Percentiles rank a stretch among this genome's conserved stretches.
Evolutionary conservation across 148 eudicot genomes (phyloP).

Genomic region (Polygonum maritimum): DNA sequence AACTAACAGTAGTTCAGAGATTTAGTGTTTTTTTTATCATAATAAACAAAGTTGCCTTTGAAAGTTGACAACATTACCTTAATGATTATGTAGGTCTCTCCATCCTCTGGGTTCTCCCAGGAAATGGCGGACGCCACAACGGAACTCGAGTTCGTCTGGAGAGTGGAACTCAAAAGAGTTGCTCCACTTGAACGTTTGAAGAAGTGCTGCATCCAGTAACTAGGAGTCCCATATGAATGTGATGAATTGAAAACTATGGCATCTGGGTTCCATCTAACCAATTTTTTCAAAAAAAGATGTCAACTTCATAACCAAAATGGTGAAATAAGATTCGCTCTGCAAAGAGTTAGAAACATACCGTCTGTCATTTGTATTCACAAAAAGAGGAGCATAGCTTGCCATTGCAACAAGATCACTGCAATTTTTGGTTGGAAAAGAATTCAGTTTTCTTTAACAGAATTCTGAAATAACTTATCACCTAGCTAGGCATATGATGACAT

Average conservation of each 20-base stretch:
- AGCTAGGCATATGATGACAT: background rate
- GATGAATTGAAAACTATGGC: conserved; percentile 64
- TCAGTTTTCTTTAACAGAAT: background rate
- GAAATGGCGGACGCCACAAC: conserved; percentile 50
- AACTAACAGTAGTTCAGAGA: background rate
- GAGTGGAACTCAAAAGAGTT: conserved; percentile 32
- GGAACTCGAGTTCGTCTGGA: conserved; percentile 26
- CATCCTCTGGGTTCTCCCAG: conserved; percentile 26
- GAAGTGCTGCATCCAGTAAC: conserved; percentile 79
- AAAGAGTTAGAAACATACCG: conserved; percentile 16
- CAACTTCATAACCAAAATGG: background rate
- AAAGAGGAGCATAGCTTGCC: conserved; percentile 89
- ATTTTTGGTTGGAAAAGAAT: background rate
- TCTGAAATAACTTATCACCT: no score
- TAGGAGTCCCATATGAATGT: conserved; percentile 53
- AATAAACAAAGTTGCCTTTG: background rate
- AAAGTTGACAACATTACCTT: conserved; percentile 30
- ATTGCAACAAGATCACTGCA: conserved; percentile 83
- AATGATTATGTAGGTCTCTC: conserved; percentile 38
- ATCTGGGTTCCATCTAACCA: conserved; percentile 54
- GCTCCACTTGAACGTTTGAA: conserved; percentile 69
- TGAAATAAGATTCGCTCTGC: background rate
- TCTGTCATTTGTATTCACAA: conserved; percentile 47
- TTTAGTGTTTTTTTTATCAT: background rate
- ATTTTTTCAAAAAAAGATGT: background rate